Percentiles rank a stretch among this genome's conserved stretches.
Evolutionary conservation across 2,329 filamentous ascomycete species (phyloP).

Genomic region (Curvularia verruculosa): DNA sequence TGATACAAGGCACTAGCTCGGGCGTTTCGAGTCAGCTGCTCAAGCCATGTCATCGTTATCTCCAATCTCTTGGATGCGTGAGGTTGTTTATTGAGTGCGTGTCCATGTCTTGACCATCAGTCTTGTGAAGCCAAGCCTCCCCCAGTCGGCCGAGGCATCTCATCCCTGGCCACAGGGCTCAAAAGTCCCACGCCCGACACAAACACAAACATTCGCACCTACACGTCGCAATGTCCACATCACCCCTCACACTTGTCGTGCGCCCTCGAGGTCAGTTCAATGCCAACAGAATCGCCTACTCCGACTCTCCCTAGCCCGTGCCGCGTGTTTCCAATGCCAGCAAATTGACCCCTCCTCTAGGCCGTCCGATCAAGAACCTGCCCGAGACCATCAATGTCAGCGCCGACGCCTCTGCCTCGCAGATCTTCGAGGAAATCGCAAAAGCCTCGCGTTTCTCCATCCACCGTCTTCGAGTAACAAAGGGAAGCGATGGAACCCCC

Average conservation of each 20-base stretch:
- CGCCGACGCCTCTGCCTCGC: constrained; percentile 57
- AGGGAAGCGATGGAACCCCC: constrained; percentile 65
- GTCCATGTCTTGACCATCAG: background rate
- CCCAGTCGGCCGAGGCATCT: constrained; percentile 17
- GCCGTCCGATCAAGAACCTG: constrained; percentile 66
- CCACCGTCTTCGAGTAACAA: constrained; percentile 68
- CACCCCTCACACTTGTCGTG: constrained; percentile 52
- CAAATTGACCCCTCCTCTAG: constrained; percentile 46
- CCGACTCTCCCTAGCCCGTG: background rate
- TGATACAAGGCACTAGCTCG: too few relatives aligned
- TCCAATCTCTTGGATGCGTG: too few relatives aligned
- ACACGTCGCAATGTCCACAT: constrained; percentile 49
- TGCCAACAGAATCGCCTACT: background rate
- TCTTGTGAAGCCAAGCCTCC: constrained; percentile 11
- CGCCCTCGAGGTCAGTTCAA: constrained; percentile 53
- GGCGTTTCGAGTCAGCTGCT: too few relatives aligned
- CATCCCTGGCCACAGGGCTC: constrained; percentile 1
- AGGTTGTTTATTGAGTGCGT: background rate
- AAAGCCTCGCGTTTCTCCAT: constrained; percentile 60
- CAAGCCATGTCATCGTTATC: too few relatives aligned
- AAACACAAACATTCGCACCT: constrained; percentile 10
- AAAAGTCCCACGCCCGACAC: constrained; percentile 22
- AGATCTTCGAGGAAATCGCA: constrained; percentile 65
- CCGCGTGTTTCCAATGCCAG: constrained; percentile 1
- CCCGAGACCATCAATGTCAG: constrained; percentile 62